phyloP scores from a whole-genome alignment of 805 yeast species.

The Zygotorulaspora chibaensis region DNA sequence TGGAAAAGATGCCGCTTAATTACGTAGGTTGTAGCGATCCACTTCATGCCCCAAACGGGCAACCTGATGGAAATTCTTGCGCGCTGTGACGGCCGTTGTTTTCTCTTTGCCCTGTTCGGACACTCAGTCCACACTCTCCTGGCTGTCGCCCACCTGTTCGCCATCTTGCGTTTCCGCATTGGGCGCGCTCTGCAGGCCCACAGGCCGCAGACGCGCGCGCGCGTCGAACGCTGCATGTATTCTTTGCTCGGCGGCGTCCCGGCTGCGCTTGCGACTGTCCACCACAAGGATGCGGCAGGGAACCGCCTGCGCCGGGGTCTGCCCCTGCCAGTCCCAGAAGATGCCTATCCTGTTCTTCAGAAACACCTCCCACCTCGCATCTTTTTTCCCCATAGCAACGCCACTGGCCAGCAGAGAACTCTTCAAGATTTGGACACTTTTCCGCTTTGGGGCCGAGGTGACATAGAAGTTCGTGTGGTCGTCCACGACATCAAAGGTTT shows the following conservation, averaged over 20 bases:
- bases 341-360: constrained; percentile 26
- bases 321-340: constrained; percentile 28
- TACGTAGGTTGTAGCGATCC: too few relatives aligned
- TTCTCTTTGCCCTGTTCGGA: neutral
- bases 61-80: neutral
- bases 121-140: too few relatives aligned
- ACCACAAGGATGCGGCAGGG: neutral
- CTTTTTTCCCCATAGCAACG: constrained; percentile 29
- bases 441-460: constrained; percentile 13
- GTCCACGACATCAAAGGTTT: constrained; percentile 18
- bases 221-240: neutral
- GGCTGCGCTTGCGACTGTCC: neutral
- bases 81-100: neutral
- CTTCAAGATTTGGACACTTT: constrained; percentile 28
- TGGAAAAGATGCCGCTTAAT: too few relatives aligned
- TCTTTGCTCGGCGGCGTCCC: neutral
- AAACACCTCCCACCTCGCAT: constrained; percentile 31
- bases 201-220: neutral
- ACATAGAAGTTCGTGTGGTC: constrained; percentile 24
- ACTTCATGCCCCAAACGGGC: too few relatives aligned
- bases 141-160: too few relatives aligned
- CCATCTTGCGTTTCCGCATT: too few relatives aligned
- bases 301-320: neutral
- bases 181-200: neutral
- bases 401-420: constrained; percentile 31